Evolutionary conservation across 306 rosid species (phyloP).

Genomic region (Sesbania bispinosa): DNA sequence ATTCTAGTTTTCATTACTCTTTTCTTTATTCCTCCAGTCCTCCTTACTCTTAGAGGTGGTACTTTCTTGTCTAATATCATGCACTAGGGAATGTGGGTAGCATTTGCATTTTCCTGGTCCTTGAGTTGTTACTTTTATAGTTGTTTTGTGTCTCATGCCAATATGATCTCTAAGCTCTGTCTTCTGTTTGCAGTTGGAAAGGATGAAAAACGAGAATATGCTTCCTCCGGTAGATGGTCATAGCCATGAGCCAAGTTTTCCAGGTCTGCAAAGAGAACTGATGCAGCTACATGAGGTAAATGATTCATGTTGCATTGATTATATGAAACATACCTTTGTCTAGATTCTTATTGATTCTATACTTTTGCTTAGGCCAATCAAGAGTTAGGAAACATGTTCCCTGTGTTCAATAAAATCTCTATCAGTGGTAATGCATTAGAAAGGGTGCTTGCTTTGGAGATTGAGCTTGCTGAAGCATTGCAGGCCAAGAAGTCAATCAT

Average conservation of each 20-base stretch:
- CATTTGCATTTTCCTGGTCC: constrained; percentile 11
- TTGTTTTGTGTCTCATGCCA: background rate
- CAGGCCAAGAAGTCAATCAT: constrained; percentile 64
- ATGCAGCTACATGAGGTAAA: constrained; percentile 72
- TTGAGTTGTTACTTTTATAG: background rate
- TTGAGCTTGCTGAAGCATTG: constrained; percentile 90
- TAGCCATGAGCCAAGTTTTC: constrained; percentile 46
- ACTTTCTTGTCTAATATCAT: constrained; percentile 11
- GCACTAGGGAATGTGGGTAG: background rate
- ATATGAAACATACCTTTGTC: constrained; percentile 3
- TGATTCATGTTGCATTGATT: constrained; percentile 14
- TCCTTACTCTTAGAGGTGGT: background rate
- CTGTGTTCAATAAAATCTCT: constrained; percentile 60
- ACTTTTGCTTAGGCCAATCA: constrained; percentile 69
- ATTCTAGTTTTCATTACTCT: constrained; percentile 9
- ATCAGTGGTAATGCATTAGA: constrained; percentile 80
- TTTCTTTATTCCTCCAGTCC: background rate
- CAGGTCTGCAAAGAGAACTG: constrained; percentile 69
- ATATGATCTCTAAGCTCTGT: constrained; percentile 18
- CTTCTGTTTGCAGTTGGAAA: constrained; percentile 72
- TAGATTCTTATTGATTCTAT: constrained; percentile 17
- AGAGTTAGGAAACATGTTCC: constrained; percentile 73
- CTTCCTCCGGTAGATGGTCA: constrained; percentile 46
- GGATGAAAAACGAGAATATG: constrained; percentile 73
- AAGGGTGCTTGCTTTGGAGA: constrained; percentile 92